Base-by-base conservation (phyloP, 345 rosid species). In the Brassica napus region DNA sequence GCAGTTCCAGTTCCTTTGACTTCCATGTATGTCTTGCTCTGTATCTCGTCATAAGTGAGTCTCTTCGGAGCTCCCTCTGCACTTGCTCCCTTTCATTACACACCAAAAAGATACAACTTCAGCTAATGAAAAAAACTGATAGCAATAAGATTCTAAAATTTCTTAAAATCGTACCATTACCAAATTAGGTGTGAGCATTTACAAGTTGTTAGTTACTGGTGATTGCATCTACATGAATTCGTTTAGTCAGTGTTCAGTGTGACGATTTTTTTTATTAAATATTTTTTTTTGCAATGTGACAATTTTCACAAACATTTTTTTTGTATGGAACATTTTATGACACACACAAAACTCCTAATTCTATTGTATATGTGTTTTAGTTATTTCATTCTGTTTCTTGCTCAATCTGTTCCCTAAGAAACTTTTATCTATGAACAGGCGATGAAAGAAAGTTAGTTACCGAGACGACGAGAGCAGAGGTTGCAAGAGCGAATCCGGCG, bases 1-100 rank as follows among this genome's bases (percentile, higher is more conserved):
- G 97, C 98, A 0, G 98, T 92, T 71, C 98, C 98, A 2, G 92
- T 89, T 66, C 98, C 98, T 75, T 94, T 94, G 8, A 94, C 98
- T 87, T 94, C 98, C 89, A 87, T 28, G 89, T 94, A 94, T 31
- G 98, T 94, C 84, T 90, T 90, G 86, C 98, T 94, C 87, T 92
- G 97, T 79, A 94, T 94, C 86, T 94, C 97, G 10, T 94, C 97
- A 14, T 54, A 94, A 52, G 97, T 94, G 64, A 94, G 86, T 85
- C 97, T 94, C 92, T 91, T 91, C 0, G 95, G 92, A 4, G 74
- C 89, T 72, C 97, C 94, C 79, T 94, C 98, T 8, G 98, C 98
- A 44, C 85, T 74, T 8, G 98, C 98, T 70, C 97, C 97, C 98
- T 94, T 73, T 15, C 61, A 55, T 74, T 1, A 39, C 74, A 69